Conservation (phyloP, 2,329 filamentous ascomycete species). For the Alternaria hordeiaustralica region DNA sequence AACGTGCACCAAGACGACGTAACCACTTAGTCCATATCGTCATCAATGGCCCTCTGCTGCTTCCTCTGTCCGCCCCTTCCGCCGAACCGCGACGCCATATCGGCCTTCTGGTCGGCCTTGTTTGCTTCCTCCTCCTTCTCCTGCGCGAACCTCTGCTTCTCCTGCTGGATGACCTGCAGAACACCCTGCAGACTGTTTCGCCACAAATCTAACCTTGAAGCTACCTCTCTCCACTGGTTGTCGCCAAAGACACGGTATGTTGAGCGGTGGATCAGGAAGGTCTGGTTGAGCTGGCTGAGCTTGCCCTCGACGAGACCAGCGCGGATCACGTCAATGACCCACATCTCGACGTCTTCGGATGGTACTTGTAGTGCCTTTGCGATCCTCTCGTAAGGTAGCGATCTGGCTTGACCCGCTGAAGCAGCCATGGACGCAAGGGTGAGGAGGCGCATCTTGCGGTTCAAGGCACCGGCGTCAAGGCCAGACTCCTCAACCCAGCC, state of each 20-base stretch:
- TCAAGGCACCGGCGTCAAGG: slow-evolving; percentile 73
- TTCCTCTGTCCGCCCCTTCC: slow-evolving; percentile 31
- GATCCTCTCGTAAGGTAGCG: slow-evolving; percentile 87
- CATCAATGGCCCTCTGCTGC: slow-evolving; percentile 44
- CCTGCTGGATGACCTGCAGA: slow-evolving; percentile 75
- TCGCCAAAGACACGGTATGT: slow-evolving; percentile 97
- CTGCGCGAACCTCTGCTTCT: slow-evolving; percentile 79
- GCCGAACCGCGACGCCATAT: slow-evolving; percentile 38
- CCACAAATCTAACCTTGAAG: slow-evolving; percentile 90
- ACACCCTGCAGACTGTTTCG: slow-evolving; percentile 80
- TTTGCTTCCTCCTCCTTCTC: slow-evolving; percentile 79
- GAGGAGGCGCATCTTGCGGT: slow-evolving; percentile 95
- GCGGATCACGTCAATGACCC: slow-evolving; percentile 98
- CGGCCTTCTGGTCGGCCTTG: slow-evolving; percentile 72
- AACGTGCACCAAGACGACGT: slow-evolving; percentile 8
- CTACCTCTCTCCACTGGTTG: slow-evolving; percentile 97
- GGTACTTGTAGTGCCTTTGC: slow-evolving; percentile 84
- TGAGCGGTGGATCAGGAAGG: slow-evolving; percentile 94
- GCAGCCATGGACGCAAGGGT: slow-evolving; percentile 91
- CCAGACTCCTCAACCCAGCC: slow-evolving; percentile 82
- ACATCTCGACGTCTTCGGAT: slow-evolving; percentile 87
- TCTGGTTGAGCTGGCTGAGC: slow-evolving; percentile 88
- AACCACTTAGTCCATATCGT: slow-evolving; percentile 43
- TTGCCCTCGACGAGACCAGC: slow-evolving; percentile 95
- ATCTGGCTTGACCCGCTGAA: slow-evolving; percentile 75